Conservation (phyloP, 805 yeast genomes). For the Torulaspora quercuum region DNA sequence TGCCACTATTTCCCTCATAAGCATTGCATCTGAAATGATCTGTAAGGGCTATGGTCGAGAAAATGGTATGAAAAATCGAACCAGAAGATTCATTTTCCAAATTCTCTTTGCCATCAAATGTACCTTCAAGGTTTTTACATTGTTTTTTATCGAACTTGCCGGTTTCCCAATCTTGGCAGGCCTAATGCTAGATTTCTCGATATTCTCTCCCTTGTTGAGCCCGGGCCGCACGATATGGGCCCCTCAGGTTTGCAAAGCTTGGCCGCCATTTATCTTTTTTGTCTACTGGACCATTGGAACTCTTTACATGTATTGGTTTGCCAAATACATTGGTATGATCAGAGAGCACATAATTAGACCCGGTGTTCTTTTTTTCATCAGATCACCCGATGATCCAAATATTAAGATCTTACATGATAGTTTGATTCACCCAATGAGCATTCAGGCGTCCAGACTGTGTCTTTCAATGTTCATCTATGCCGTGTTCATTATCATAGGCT, state of each 20-base stretch:
- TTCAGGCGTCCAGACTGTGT: conserved; percentile 70
- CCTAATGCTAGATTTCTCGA: conserved; percentile 61
- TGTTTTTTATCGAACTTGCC: conserved; percentile 76
- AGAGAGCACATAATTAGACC: conserved; percentile 70
- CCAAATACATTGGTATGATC: conserved; percentile 80
- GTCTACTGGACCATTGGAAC: conserved; percentile 74
- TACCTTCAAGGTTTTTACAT: conserved; percentile 67
- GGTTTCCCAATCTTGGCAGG: conserved; percentile 89
- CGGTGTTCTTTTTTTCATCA: conserved; percentile 86
- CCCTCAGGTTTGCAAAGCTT: conserved; percentile 21
- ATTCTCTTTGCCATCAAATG: conserved; percentile 52
- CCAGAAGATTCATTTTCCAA: conserved; percentile 49
- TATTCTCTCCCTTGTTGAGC: conserved; percentile 35
- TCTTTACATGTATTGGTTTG: conserved; percentile 79
- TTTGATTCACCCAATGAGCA: conserved; percentile 64
- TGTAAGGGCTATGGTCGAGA: conserved; percentile 29
- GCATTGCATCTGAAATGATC: conserved; percentile 25
- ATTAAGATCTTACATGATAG: conserved; percentile 85
- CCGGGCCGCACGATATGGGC: conserved; percentile 22
- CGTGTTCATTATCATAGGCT: conserved; percentile 65
- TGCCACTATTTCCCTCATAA: conserved; percentile 26
- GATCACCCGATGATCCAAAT: conserved; percentile 93
- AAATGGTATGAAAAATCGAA: conserved; percentile 32
- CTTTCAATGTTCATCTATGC: conserved; percentile 74
- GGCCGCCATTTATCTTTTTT: conserved; percentile 29